Conservation (phyloP, 768 basidiomycete species). For the Xanthoconium stramineum region DNA sequence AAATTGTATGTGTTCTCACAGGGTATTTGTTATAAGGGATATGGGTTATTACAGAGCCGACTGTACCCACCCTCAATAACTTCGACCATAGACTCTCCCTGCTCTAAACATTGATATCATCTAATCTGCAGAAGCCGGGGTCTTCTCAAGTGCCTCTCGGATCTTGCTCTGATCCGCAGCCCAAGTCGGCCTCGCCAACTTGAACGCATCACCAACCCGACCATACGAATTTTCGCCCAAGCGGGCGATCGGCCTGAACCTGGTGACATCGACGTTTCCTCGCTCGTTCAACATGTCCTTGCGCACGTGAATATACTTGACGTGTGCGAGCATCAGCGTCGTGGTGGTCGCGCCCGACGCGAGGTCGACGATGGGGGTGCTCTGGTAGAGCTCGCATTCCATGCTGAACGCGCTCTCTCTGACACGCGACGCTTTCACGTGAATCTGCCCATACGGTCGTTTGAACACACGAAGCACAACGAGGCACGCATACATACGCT, state of each 20-base stretch:
- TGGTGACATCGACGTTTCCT: slow-evolving; percentile 35
- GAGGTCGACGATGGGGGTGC: slow-evolving; percentile 29
- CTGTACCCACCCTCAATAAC: too few relatives aligned
- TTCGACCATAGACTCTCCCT: too few relatives aligned
- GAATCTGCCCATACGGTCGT: slow-evolving; percentile 15
- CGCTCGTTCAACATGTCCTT: slow-evolving; percentile 36
- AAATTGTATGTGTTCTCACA: too few relatives aligned
- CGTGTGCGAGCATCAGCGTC: slow-evolving; percentile 36
- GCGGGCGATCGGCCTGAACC: slow-evolving; percentile 33
- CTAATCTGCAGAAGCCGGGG: not conserved
- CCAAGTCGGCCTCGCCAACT: slow-evolving; percentile 13
- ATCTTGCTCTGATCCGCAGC: slow-evolving; percentile 8
- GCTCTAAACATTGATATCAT: not conserved
- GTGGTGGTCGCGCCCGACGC: slow-evolving; percentile 20
- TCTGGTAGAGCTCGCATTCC: slow-evolving; percentile 31
- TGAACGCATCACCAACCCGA: slow-evolving; percentile 23
- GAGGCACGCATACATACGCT: slow-evolving; percentile 2
- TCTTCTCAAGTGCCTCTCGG: not conserved
- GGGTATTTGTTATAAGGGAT: too few relatives aligned
- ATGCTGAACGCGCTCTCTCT: too few relatives aligned
- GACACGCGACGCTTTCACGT: slow-evolving; percentile 33
- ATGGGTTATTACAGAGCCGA: too few relatives aligned
- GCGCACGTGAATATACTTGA: slow-evolving; percentile 42
- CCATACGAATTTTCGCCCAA: slow-evolving; percentile 39
- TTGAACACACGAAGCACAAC: not conserved